Evolutionary conservation across 1,284 basidiomycete genomes (phyloP).

Genomic region (Pseudozyma hubeiensis): DNA sequence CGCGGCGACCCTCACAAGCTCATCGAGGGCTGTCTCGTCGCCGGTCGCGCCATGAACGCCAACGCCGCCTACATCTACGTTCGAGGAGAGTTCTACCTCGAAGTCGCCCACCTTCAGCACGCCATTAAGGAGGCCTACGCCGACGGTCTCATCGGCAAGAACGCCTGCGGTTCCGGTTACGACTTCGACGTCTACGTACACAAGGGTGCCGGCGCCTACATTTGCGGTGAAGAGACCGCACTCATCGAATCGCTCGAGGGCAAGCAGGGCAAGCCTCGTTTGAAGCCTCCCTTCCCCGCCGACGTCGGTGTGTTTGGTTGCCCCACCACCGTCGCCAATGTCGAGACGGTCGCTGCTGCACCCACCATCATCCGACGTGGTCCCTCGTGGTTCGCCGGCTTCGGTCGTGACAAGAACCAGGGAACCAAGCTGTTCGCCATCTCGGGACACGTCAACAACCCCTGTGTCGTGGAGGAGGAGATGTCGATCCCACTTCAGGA

Average conservation of each 20-base stretch:
- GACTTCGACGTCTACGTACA: slow-evolving; percentile 96
- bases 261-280: slow-evolving; percentile 95
- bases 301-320: slow-evolving; percentile 97
- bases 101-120: slow-evolving; percentile 90
- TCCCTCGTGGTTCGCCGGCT: slow-evolving; percentile 89
- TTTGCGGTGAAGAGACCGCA: slow-evolving; percentile 98
- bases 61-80: slow-evolving; percentile 98
- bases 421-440: slow-evolving; percentile 97
- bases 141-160: slow-evolving; percentile 88
- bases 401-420: slow-evolving; percentile 91
- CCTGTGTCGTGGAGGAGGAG: slow-evolving; percentile 97
- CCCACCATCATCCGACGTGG: slow-evolving; percentile 96
- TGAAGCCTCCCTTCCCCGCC: slow-evolving; percentile 99
- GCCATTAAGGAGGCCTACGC: slow-evolving; percentile 96
- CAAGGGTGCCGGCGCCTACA: slow-evolving; percentile 96
- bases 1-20: slow-evolving; percentile 98
- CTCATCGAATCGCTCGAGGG: slow-evolving; percentile 95
- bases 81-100: slow-evolving; percentile 96
- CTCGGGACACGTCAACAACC: slow-evolving; percentile 97
- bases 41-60: slow-evolving; percentile 98
- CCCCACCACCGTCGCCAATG: slow-evolving; percentile 96
- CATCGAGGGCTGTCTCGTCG: slow-evolving; percentile 95
- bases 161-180: slow-evolving; percentile 93
- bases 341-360: slow-evolving; percentile 96
- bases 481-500: slow-evolving; percentile 97